These are phyloP conservation scores for Monosporascus ibericus DNA, from an alignment of 2,329 filamentous ascomycete genomes.

Conservation along the genomic window DNA sequence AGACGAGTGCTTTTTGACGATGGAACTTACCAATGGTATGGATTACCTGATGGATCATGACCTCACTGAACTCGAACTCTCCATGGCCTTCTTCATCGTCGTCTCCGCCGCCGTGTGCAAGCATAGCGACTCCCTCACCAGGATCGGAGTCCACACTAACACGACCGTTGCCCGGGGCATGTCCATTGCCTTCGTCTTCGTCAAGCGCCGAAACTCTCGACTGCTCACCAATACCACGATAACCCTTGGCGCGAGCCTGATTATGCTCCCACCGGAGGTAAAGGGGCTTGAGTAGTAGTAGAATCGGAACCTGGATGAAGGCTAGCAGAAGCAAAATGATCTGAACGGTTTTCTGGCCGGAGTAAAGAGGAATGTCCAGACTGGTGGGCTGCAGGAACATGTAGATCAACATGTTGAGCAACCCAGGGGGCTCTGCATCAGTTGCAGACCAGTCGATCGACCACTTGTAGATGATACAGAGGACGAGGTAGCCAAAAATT, in stretches of 20 bases:
- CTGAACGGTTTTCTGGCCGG: conserved; percentile 71
- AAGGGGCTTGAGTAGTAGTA: conserved; percentile 92
- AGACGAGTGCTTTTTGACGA: neutral
- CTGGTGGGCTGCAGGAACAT: conserved; percentile 92
- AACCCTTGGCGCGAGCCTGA: conserved; percentile 77
- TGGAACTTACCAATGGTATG: conserved; percentile 81
- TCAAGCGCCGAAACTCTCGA: conserved; percentile 85
- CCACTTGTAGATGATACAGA: conserved; percentile 98
- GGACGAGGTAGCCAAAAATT: conserved; percentile 93
- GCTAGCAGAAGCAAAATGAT: conserved; percentile 74
- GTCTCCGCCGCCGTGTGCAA: conserved; percentile 32
- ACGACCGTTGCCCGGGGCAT: conserved; percentile 51
- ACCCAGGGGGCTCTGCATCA: conserved; percentile 67
- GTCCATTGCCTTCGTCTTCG: conserved; percentile 70
- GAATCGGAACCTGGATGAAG: conserved; percentile 77
- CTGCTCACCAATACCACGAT: conserved; percentile 86
- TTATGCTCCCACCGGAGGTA: conserved; percentile 95
- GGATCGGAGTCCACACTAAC: conserved; percentile 62
- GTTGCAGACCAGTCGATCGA: conserved; percentile 73
- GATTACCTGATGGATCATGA: conserved; percentile 99
- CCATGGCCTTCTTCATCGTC: conserved; percentile 80
- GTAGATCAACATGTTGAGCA: conserved; percentile 99
- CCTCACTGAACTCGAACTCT: conserved; percentile 94
- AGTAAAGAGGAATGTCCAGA: conserved; percentile 67
- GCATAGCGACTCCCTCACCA: conserved; percentile 51